Evolutionary conservation across 768 basidiomycete species (phyloP), one percentile per base, ranked within the genome.

Genomic region (Tremella yokohamensis): DNA sequence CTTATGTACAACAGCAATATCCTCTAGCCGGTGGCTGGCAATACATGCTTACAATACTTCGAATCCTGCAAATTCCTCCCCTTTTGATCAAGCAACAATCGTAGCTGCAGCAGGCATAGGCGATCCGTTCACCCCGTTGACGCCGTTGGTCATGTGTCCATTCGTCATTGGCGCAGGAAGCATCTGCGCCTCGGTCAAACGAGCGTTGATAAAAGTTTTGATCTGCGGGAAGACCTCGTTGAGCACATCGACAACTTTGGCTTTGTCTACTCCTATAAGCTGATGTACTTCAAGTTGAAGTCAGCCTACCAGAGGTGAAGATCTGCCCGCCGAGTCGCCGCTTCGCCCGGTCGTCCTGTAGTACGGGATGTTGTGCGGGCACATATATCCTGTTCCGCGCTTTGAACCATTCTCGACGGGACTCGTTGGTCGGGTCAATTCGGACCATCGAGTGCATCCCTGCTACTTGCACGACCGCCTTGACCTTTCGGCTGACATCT

Each of bases 391-490:
- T 51, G 47, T 69, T 72, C 60, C 87, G 88, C 75, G 84, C 80
- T 57, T 80, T 79, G 78, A 90, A 93, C 90, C 90, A 94, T 16
- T 76, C 66, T 40, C 83, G 79, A 25, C 86, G 79, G 11, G 81
- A 83, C 11, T 84, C 82, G 9, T 81, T 73, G 50, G 84, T 80
- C 11, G 72, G 70, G 63, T 73, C 71, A 16, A 69, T 64, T 52
- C 68, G 26, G 13, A 76, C 74, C 18, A 72, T 44, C 9, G 70
- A 74, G 51, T 77, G 68, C 62, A 82, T 80, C 11, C 89, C 89
- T 13, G 89, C 82, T 20, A 96, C 84, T 68, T 92, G 89, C 37
- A 92, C 80, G 3, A 93, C 81, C 2, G 83, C 84, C 61, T 83
- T 84, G 20, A 90, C 87, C 37, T 77, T 77, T 65, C 80, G 83